Base-by-base conservation (phyloP, 1,139 yeast genomes). In the Zygosaccharomyces pseudobailii region DNA sequence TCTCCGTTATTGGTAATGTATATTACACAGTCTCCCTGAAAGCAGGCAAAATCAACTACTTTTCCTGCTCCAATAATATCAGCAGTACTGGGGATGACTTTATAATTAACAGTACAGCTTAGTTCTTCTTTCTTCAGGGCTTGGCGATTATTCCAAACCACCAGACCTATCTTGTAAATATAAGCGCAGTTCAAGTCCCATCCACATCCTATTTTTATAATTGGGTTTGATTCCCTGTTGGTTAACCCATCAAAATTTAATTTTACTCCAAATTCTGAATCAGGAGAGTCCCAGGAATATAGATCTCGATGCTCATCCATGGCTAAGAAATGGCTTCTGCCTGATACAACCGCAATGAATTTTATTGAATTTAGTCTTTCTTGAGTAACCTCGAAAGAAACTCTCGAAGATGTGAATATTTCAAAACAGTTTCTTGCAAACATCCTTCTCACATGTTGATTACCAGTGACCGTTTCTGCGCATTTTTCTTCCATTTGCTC, bases 311-410 rank as follows among this genome's bases (percentile, higher is more conserved):
- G 46, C n/a, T 71, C 67, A 55, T 81, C 87, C 43, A 84, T 63
- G 0, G 84, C 92, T 9, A 84, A 65, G 41, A 84, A 73, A 62
- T 83, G 90, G 37, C 77, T 72, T 51, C 94, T 66, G 0, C 94
- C 94, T 37, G 86, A 75, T 10, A 82, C 72, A 3, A 84, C 71
- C 3, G 80, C 72, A 2, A 75, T 61, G 43, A 83, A 70, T 48
- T 66, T 70, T 6, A 61, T 54, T 3, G 59, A 43, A 21, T 62
- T 57, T 9, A 60, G 46, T 25, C 38, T 47, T 8, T 52, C 54
- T n/a, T 50, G 36, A 43, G 50, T 51, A 1, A 57, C 45, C 6
- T 41, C 44, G 22, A 49, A 33, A 2, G 50, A 35, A 6, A 38
- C 34, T 5, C 46, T 41, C 19, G 49, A 58, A 7, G 52, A 40